These are phyloP conservation scores for Histomonas meleagridis DNA, from an alignment of 208 protist species.

Conservation along the genomic window DNA sequence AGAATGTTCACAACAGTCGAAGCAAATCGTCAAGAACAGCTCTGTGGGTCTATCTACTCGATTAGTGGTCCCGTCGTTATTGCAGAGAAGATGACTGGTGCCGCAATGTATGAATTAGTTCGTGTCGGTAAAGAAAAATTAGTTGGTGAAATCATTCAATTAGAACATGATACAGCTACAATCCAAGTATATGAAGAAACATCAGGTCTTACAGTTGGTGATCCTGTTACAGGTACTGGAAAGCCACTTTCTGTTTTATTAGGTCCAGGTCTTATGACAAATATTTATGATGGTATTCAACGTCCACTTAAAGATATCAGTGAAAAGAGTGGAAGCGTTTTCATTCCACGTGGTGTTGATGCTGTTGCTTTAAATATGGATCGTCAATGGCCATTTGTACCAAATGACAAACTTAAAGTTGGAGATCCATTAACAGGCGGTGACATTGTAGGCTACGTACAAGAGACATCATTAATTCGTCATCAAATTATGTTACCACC, in stretches of 20 bases:
- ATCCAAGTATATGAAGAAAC: conserved; percentile 99
- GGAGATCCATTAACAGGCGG: conserved; percentile 85
- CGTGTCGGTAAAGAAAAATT: conserved; percentile 88
- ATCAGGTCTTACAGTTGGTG: conserved; percentile 91
- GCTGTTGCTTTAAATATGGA: conserved; percentile 74
- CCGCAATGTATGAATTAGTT: conserved; percentile 99
- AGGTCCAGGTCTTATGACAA: conserved; percentile 94
- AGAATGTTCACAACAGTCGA: neutral
- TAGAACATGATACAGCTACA: conserved; percentile 92
- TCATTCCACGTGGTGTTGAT: conserved; percentile 95
- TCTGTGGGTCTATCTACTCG: neutral
- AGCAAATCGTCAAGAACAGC: neutral
- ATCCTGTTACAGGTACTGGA: conserved; percentile 91
- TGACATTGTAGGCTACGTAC: conserved; percentile 82
- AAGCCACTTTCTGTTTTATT: conserved; percentile 97
- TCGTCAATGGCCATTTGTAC: conserved; percentile 82
- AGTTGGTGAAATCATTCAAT: conserved; percentile 98
- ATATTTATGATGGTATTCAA: conserved; percentile 99
- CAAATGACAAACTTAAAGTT: conserved; percentile 55
- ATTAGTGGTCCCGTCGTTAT: conserved; percentile 77
- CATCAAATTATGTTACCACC: conserved; percentile 91
- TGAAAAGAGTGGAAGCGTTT: conserved; percentile 79
- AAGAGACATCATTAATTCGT: conserved; percentile 85
- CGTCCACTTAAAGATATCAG: conserved; percentile 91
- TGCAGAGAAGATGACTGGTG: conserved; percentile 92